phyloP scores from a whole-genome alignment of 164 flowering plant genomes.

The Buxus sempervirens region DNA sequence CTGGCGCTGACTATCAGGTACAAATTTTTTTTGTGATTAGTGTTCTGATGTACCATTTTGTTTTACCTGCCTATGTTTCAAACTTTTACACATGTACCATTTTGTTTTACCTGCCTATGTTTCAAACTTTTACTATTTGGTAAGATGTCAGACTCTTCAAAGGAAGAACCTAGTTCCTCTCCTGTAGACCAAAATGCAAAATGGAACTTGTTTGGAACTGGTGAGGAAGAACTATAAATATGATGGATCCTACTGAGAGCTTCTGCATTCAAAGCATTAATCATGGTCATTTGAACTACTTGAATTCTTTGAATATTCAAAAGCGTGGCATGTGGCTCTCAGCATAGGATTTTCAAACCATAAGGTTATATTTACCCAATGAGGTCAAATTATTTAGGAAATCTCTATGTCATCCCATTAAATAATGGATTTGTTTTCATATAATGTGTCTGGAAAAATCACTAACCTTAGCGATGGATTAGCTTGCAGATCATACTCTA shows the following conservation, averaged over 20 bases:
- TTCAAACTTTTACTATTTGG: neutral
- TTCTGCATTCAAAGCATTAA: neutral
- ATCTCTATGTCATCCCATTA: neutral
- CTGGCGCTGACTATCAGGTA: constrained; percentile 89
- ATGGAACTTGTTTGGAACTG: neutral
- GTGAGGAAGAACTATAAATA: neutral
- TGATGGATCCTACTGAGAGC: neutral
- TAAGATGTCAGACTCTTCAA: neutral
- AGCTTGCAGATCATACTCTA: constrained; percentile 86
- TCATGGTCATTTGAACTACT: neutral
- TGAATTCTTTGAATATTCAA: neutral
- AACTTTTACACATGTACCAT: constrained; percentile 3
- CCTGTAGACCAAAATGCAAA: neutral
- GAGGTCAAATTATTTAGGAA: neutral
- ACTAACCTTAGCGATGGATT: constrained; percentile 21
- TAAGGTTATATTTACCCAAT: neutral
- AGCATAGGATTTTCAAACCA: neutral
- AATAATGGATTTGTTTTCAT: too few species aligned
- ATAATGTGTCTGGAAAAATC: constrained; percentile 2
- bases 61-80: neutral
- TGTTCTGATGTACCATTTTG: constrained; percentile 3
- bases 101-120: neutral
- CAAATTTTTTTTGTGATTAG: constrained; percentile 13
- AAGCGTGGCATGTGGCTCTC: neutral
- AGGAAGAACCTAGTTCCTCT: neutral